These are phyloP conservation scores for Yamadazyma takamatsuzukensis DNA, from an alignment of 805 yeast species.

Conservation along the genomic window DNA sequence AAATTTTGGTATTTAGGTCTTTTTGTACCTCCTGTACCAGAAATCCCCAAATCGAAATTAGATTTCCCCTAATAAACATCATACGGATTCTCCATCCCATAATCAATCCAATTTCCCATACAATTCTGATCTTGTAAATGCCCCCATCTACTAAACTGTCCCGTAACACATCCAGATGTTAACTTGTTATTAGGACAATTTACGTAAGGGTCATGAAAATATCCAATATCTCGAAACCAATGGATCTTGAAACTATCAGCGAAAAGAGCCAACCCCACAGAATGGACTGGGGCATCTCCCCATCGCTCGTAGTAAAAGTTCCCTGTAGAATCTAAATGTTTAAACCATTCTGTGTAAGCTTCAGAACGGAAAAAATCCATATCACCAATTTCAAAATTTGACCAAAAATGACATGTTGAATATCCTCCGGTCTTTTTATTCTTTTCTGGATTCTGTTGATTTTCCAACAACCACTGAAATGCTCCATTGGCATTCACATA, in stretches of 20 bases:
- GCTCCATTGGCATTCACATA: constrained; percentile 48
- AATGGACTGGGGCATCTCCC: constrained; percentile 94
- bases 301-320: constrained; percentile 88
- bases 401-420: constrained; percentile 86
- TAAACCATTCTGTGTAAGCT: constrained; percentile 62
- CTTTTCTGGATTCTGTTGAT: constrained; percentile 48
- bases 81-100: constrained; percentile 19
- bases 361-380: constrained; percentile 75
- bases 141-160: constrained; percentile 50
- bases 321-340: constrained; percentile 62
- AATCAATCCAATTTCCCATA: constrained; percentile 64
- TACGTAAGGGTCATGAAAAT: constrained; percentile 67
- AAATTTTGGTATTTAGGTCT: too few relatives aligned
- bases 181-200: constrained; percentile 62
- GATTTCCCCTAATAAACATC: constrained; percentile 1
- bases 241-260: constrained; percentile 68
- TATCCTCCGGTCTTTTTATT: constrained; percentile 42
- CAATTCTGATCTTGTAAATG: constrained; percentile 68
- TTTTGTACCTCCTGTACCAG: too few relatives aligned
- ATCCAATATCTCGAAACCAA: constrained; percentile 87
- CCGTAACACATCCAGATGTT: constrained; percentile 50
- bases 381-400: constrained; percentile 81
- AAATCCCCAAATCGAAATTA: too few relatives aligned
- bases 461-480: constrained; percentile 49
- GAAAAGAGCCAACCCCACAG: constrained; percentile 68